Evolutionary conservation across 2,329 filamentous ascomycete species (phyloP).

Genomic region (Cladobotryum protrusum): DNA sequence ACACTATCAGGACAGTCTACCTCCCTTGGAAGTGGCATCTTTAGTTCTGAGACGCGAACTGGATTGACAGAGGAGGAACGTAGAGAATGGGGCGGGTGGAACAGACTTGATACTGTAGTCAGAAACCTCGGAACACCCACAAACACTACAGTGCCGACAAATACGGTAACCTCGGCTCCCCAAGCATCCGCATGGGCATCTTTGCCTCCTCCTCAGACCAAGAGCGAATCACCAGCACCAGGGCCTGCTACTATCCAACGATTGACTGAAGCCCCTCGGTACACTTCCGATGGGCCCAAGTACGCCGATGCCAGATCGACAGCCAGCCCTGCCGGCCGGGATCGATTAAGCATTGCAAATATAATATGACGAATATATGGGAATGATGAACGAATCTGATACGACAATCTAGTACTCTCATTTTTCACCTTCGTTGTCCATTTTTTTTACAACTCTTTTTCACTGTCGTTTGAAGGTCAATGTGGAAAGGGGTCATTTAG

Average conservation of each 20-base stretch:
- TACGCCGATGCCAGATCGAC: conserved; percentile 20
- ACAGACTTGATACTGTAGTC: conserved; percentile 53
- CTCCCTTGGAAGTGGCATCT: conserved; percentile 32
- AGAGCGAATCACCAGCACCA: conserved; percentile 25
- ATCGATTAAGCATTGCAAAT: conserved; percentile 38
- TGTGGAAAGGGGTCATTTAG: not conserved
- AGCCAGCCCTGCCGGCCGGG: conserved; percentile 23
- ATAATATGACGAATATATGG: conserved; percentile 32
- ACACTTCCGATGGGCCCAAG: conserved; percentile 21
- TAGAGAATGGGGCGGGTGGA: conserved; percentile 76
- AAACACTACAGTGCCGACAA: conserved; percentile 12
- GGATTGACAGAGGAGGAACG: conserved; percentile 51
- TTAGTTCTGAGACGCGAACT: conserved; percentile 42
- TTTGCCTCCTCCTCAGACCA: conserved; percentile 28
- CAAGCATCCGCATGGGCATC: conserved; percentile 21
- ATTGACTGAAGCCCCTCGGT: conserved; percentile 25
- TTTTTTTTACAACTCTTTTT: not conserved
- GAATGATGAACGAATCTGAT: conserved; percentile 6
- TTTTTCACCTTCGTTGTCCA: not conserved
- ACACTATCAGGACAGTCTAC: conserved; percentile 13
- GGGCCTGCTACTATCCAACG: conserved; percentile 23
- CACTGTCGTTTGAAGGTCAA: conserved; percentile 1
- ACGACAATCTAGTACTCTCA: not conserved
- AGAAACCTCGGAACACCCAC: conserved; percentile 25
- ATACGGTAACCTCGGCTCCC: conserved; percentile 23